Base-by-base conservation (phyloP, 768 basidiomycete species). In the Tylopilus intermedius region DNA sequence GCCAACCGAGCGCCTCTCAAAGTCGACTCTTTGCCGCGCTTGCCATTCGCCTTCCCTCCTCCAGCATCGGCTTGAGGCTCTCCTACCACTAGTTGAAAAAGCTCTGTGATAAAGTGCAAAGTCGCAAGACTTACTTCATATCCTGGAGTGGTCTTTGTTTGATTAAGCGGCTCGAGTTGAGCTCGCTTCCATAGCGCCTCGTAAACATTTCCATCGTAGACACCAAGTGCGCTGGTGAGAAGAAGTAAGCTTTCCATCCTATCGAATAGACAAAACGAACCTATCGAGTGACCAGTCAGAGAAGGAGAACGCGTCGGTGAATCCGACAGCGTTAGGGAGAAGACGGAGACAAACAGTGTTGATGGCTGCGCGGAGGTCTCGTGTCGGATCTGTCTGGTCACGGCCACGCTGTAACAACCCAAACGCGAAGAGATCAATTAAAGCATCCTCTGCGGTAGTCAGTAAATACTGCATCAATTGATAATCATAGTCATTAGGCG, bases 271-370 rank as follows among this genome's bases (percentile, higher is more conserved):
- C 8, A 1, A 27, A 24, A 42, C 53, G 14, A 45, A 81, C 81
- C 83, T 85, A 57, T 88, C 79, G 15, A 90, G 69, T 47, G 87
- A 80, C 83, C 84, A 90, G 59, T 90, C 86, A 0, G 79, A 75
- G 58, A 87, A 86, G 0, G 81, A 83, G 62, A 90, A 88, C 3
- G 84, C 81, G 62, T 90, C 88, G 5, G 76, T 82, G 49, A 90
- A 68, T 0, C 81, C 84, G 49, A 90, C 79, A 5, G 77, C 78
- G 53, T 90, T 76, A 0, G 85, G 82, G 0, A 88, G 64, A 10
- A 90, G 57, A 44, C 74, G 73, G 8, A 67, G 58, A 62, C 83
- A 86, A 0, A 79, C 55, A 5, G 61, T 45, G 26, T 78, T 67
- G 54, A 86, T 79, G 5, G 77, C 70, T 21, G 76, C 60, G 10